These are phyloP conservation scores for Nicotiana obtusifolia DNA, from an alignment of 257 asterid genomes.

Conservation along the genomic window DNA sequence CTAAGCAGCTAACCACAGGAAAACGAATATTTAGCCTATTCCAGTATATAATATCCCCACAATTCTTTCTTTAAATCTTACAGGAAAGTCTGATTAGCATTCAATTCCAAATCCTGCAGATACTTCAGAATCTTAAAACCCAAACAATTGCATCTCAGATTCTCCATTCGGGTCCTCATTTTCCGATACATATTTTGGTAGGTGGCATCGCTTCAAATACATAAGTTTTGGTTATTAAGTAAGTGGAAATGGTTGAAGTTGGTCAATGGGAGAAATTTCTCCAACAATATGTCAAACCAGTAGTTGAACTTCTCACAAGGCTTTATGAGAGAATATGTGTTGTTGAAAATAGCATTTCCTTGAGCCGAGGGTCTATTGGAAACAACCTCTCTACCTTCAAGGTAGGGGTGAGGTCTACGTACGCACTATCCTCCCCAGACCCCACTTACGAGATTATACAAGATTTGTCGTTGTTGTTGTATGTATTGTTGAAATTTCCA, in stretches of 20 bases:
- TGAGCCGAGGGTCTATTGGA: too few relatives aligned
- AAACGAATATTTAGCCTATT: neutral
- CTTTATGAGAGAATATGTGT: neutral
- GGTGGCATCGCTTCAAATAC: neutral
- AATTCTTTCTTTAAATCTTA: neutral
- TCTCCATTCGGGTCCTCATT: conserved; percentile 1
- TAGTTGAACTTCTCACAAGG: neutral
- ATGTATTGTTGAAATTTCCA: neutral
- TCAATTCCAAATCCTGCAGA: neutral
- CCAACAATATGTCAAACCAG: neutral
- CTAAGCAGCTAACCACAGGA: neutral
- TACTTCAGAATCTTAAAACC: neutral
- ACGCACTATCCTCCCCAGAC: too few relatives aligned
- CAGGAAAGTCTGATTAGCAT: neutral
- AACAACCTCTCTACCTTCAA: too few relatives aligned
- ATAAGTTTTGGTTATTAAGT: neutral
- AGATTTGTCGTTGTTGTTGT: too few relatives aligned
- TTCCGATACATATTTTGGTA: neutral
- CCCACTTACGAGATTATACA: too few relatives aligned
- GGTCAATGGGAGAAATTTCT: neutral
- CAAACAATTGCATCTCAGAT: neutral
- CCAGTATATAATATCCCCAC: neutral
- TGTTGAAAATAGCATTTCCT: too few relatives aligned
- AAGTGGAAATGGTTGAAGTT: neutral
- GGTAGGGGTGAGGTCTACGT: too few relatives aligned